These are phyloP conservation scores for Lipomyces starkeyi DNA, from an alignment of 805 yeast genomes.

Conservation along the genomic window DNA sequence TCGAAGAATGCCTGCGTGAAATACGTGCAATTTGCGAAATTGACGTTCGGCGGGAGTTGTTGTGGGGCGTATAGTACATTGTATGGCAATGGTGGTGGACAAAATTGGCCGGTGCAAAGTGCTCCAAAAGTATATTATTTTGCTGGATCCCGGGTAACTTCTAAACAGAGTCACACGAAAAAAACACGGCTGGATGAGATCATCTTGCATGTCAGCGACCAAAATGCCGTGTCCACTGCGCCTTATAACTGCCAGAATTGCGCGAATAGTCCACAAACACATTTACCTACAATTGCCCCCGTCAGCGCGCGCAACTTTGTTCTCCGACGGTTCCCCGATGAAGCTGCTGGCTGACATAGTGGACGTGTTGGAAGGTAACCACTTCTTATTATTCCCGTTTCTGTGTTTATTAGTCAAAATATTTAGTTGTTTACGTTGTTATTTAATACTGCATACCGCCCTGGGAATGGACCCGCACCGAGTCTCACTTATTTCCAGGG, in stretches of 20 bases:
- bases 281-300: no score
- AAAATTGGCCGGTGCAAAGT: not conserved
- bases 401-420: not conserved
- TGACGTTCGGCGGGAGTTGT: not conserved
- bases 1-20: not conserved
- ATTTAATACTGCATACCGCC: no score
- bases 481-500: no score
- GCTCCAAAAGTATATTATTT: not conserved
- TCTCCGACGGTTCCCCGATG: not conserved
- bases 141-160: not conserved
- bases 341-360: not conserved
- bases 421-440: no score
- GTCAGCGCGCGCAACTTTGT: no score
- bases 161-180: slow-evolving; percentile 2
- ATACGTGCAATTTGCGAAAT: not conserved
- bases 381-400: not conserved
- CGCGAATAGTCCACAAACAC: not conserved
- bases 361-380: no score
- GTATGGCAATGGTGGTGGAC: not conserved
- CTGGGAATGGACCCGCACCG: no score
- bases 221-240: not conserved
- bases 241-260: not conserved
- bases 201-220: slow-evolving; percentile 1
- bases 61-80: not conserved
- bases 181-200: not conserved